phyloP scores from a whole-genome alignment of 1,284 basidiomycete genomes.

The Cystobasidiaceae sp. region DNA sequence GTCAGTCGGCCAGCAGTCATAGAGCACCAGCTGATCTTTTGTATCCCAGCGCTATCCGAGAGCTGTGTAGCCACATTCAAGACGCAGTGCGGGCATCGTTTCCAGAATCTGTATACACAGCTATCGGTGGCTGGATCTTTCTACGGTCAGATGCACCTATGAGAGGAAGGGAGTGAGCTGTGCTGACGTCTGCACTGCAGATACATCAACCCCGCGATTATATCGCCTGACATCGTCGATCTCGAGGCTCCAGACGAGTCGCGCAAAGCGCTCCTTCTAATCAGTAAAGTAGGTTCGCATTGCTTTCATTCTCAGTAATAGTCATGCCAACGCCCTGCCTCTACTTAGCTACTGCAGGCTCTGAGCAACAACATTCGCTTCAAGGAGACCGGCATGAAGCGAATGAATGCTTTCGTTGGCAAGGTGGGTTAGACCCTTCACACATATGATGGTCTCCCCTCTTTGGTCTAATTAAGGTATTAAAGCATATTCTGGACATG shows the following conservation, averaged over 20 bases:
- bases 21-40: no score
- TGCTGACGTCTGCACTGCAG: no score
- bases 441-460: not conserved
- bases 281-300: constrained; percentile 64
- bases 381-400: constrained; percentile 71
- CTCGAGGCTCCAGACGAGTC: constrained; percentile 66
- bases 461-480: not conserved
- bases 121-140: constrained; percentile 83
- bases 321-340: not conserved
- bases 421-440: constrained; percentile 2
- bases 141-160: no score
- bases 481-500: constrained; percentile 67
- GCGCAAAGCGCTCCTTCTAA: constrained; percentile 67
- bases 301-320: not conserved
- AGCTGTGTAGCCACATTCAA: constrained; percentile 77
- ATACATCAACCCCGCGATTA: constrained; percentile 68
- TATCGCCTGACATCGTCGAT: constrained; percentile 76
- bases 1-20: no score
- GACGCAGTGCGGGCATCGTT: constrained; percentile 60
- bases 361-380: constrained; percentile 88
- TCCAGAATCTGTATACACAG: constrained; percentile 46
- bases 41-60: constrained; percentile 67
- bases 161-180: no score
- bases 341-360: constrained; percentile 58
- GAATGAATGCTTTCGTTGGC: constrained; percentile 67